Conservation (phyloP, 768 basidiomycete species). For the Mrakia hoshinonis region DNA sequence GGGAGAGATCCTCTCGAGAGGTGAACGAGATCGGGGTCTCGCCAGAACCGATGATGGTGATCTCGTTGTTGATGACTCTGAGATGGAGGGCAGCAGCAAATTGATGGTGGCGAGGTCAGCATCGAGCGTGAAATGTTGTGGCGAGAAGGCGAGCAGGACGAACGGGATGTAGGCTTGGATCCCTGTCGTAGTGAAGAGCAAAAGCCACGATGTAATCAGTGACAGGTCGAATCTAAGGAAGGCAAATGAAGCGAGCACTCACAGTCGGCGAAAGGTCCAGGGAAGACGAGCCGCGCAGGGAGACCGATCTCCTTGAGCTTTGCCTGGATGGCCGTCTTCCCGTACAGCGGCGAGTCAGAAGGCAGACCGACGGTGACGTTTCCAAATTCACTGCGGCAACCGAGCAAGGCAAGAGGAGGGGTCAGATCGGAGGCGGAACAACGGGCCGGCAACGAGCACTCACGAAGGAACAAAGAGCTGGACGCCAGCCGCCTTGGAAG, state of each 20-base stretch:
- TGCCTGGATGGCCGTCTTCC: neutral
- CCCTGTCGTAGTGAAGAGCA: neutral
- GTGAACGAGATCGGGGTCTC: conserved; percentile 13
- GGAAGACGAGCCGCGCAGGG: conserved; percentile 23
- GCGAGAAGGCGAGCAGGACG: too few species aligned
- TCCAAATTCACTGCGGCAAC: conserved; percentile 25
- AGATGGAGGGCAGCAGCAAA: too few species aligned
- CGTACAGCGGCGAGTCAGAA: conserved; percentile 2
- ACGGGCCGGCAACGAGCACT: neutral
- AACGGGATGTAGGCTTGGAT: neutral
- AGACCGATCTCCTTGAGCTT: conserved; percentile 15
- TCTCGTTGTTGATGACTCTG: conserved; percentile 4
- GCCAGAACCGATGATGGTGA: conserved; percentile 8
- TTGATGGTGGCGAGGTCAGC: too few species aligned
- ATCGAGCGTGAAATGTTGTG: too few species aligned
- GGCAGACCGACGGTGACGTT: conserved; percentile 17
- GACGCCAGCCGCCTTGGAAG: neutral
- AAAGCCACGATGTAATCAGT: too few species aligned
- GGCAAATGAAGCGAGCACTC: too few species aligned
- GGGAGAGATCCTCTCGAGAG: neutral
- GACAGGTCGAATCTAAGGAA: too few species aligned
- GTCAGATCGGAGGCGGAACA: neutral
- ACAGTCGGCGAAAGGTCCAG: conserved; percentile 27
- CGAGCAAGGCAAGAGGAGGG: neutral
- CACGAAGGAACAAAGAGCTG: conserved; percentile 1